phyloP scores from a whole-genome alignment of 805 yeast species.

The Barnettozyma siamensis region DNA sequence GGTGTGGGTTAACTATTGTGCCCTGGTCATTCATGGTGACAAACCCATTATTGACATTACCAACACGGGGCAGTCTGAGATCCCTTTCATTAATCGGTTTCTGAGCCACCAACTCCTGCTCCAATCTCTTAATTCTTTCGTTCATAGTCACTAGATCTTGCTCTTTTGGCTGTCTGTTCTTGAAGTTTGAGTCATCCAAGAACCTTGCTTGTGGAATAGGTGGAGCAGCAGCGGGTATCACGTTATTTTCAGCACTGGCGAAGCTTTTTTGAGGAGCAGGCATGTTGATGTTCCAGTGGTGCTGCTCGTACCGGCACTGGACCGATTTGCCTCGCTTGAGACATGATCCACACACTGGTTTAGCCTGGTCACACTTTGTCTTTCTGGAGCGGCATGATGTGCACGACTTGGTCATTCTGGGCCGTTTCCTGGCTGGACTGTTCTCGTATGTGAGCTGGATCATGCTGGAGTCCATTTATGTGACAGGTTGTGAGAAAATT shows the following conservation, averaged over 20 bases:
- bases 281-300: constrained; percentile 17
- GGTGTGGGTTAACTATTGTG: no score
- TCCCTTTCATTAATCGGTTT: background rate
- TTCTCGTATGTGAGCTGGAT: background rate
- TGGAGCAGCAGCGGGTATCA: background rate
- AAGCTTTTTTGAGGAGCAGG: background rate
- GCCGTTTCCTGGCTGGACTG: constrained; percentile 14
- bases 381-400: constrained; percentile 22
- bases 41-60: no score
- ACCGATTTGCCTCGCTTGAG: constrained; percentile 12
- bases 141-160: constrained; percentile 7
- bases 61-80: no score
- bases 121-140: constrained; percentile 15
- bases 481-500: no score
- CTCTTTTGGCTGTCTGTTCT: background rate
- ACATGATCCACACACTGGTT: constrained; percentile 22
- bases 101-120: constrained; percentile 4
- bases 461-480: background rate
- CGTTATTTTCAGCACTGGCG: background rate
- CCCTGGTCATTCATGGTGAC: no score
- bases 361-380: constrained; percentile 23
- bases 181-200: background rate
- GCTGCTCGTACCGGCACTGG: constrained; percentile 19
- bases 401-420: constrained; percentile 21
- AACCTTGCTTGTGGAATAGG: background rate